Conservation (phyloP, 768 basidiomycete species). For the Termitomyces sp. region DNA sequence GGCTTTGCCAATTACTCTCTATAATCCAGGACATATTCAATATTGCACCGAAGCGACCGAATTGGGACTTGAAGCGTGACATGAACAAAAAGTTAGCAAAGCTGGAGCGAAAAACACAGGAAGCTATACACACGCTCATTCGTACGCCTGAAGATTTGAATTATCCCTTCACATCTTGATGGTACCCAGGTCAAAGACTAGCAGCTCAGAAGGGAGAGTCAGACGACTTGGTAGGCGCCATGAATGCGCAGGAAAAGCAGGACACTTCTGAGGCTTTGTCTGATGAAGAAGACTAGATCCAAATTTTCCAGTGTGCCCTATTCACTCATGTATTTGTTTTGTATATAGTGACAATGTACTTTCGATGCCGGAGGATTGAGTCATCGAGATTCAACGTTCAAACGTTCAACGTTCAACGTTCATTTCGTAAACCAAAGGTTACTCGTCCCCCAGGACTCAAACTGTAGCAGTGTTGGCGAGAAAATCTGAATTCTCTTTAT, state of each 20-base stretch:
- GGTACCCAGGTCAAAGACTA: slow-evolving; percentile 61
- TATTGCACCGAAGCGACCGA: slow-evolving; percentile 94
- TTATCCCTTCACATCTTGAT: background rate
- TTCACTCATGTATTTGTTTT: slow-evolving; percentile 8
- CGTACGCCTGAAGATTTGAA: slow-evolving; percentile 45
- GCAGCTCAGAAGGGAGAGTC: slow-evolving; percentile 74
- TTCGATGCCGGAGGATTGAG: background rate
- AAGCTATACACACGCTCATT: slow-evolving; percentile 88
- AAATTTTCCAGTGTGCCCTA: slow-evolving; percentile 15
- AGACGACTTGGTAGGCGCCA: slow-evolving; percentile 77
- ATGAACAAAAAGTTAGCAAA: slow-evolving; percentile 86
- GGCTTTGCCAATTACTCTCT: background rate
- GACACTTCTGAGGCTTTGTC: slow-evolving; percentile 45
- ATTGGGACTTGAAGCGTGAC: slow-evolving; percentile 95
- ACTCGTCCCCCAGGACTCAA: background rate
- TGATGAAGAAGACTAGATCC: slow-evolving; percentile 51
- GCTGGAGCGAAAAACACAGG: slow-evolving; percentile 87
- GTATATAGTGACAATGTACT: slow-evolving; percentile 2
- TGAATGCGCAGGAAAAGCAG: slow-evolving; percentile 68
- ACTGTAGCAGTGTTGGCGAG: too few relatives aligned
- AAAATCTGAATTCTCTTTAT: background rate
- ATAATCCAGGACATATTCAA: slow-evolving; percentile 82
- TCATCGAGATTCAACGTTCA: slow-evolving; percentile 16
- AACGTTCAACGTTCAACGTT: slow-evolving; percentile 18
- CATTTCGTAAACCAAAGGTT: background rate